A percentile compares a stretch with the other conserved stretches of the same genome.
phyloP scores from a whole-genome alignment of 352 stramenopile genomes.

The Pythium coloratum region DNA sequence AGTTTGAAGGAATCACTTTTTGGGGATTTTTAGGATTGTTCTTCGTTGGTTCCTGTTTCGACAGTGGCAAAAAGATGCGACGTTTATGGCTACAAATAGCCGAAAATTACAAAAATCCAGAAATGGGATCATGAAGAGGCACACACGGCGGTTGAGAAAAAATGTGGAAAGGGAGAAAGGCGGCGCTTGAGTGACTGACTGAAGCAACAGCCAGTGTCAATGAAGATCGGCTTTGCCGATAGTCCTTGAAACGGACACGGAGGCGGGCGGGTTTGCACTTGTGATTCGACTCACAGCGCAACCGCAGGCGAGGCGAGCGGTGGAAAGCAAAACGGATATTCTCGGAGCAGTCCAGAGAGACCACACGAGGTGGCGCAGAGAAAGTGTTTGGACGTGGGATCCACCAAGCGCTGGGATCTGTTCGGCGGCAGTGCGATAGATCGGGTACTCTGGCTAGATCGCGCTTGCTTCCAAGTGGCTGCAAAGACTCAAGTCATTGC shows the following conservation, averaged over 20 bases:
- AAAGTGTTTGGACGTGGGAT: not conserved
- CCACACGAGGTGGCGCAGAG: not conserved
- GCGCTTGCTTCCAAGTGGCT: not conserved
- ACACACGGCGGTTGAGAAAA: not conserved
- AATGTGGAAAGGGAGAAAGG: slow-evolving; percentile 3
- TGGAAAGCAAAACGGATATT: slow-evolving; percentile 3
- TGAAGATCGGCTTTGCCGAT: not conserved
- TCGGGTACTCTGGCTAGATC: not conserved
- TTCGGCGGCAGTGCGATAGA: not conserved
- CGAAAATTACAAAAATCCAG: not conserved
- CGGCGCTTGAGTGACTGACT: not conserved
- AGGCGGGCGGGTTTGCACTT: not conserved
- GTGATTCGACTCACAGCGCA: not conserved
- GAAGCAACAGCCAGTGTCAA: not conserved
- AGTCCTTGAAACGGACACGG: not conserved
- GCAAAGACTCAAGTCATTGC: slow-evolving; percentile 10
- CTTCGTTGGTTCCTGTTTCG: not conserved
- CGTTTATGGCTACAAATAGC: not conserved
- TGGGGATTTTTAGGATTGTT: not conserved
- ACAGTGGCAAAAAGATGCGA: not conserved
- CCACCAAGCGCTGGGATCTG: not conserved
- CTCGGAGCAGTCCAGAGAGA: not conserved
- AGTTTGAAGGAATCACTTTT: not conserved
- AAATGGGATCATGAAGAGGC: not conserved
- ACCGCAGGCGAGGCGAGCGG: not conserved